Base-by-base conservation (phyloP, 2,329 filamentous ascomycete genomes). In the Fusarium proliferatum region DNA sequence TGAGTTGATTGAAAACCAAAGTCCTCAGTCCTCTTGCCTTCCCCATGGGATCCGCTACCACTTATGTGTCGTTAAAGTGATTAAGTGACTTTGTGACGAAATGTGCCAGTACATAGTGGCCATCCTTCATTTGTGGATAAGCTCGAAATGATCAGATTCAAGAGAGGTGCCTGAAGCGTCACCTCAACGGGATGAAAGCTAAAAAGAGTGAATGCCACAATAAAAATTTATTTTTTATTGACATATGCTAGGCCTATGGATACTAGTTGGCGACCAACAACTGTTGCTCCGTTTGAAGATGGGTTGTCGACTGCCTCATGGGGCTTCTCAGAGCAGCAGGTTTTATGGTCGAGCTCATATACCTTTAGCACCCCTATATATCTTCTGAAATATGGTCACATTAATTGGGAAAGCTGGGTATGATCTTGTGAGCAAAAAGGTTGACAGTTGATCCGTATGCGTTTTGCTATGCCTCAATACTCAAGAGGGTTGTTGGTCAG, bases 131-230 rank as follows among this genome's bases (percentile, higher is more conserved):
- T 36, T 19, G 17, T 23, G n/a, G n/a, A 36, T 34, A 36, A 36
- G 49, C 49, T 26, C 17, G 33, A 36, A 36, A 12, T 23, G n/a
- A 26, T 15, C 12, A 11, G 21, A n/a, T 26, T 36, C n/a, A 26
- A 36, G 9, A 6, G 9, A 8, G 9, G 8, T 28, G 4, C 10
- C 15, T 38, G 17, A 26, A n/a, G 9, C 6, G 21, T 11, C 4
- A 7, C 7, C 7, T 39, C 9, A 5, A 10, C 4, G 26, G n/a
- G 17, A 16, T 11, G 9, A 26, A 36, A 26, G 17, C 12, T 21
- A 4, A 5, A 19, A 15, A 11, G 21, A 26, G 1, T 6, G 2
- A 11, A 21, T 9, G 2, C 2, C 5, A 4, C 6, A 12, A 28
- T 39, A 36, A 21, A 9, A 2, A 2, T 17, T 9, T 5, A 13